Evolutionary conservation across 306 rosid genomes (phyloP), one percentile per base, ranked within the genome.

Genomic region (Phaseolus lunatus): DNA sequence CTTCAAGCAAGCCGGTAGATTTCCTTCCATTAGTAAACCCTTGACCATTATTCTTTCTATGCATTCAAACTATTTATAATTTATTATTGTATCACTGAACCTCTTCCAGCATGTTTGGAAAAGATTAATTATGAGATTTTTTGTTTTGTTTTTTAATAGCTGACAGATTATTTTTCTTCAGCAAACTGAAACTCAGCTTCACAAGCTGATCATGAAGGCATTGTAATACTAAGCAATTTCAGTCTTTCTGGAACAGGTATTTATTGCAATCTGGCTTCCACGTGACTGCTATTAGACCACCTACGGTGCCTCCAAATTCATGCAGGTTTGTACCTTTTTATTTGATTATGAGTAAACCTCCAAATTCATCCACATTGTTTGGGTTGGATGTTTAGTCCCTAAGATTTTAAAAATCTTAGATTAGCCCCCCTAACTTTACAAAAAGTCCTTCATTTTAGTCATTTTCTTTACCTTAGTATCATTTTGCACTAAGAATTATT

Each of bases 201-300:
- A 41, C 59, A 67, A 26, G 37, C 49, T 78, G 68, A 59, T 78
- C 77, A 5, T 47, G 70, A 23, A 69, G 31, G 49, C 63, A 58
- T 47, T 78, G 31, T 58, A 61, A 31, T 5, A 61, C 44, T 78
- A 29, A 83, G 29, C 71, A 20, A 70, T 80, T 27, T 75, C 12
- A 18, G 9, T 59, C 52, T 31, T 85, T 66, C 23, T 77, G 70
- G 63, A 80, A 50, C 91, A 95, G 99, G 85, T 78, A 90, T 84
- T 73, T 92, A 87, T 71, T 95, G 85, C 88, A 88, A 85, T 87
- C 97, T 52, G 99, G 99, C 77, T 92, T 95, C 77, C 99, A 92
- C 22, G 97, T 95, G 75, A 90, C 97, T 39, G 98, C 98, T 59
- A 95, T 95, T 68, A 83, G 97, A 78, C 98, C 98, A 49, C 98